Evolutionary conservation across 2,329 filamentous ascomycete genomes (phyloP), one percentile per base, ranked within the genome.

Genomic region (Aspergillus thermomutatus): DNA sequence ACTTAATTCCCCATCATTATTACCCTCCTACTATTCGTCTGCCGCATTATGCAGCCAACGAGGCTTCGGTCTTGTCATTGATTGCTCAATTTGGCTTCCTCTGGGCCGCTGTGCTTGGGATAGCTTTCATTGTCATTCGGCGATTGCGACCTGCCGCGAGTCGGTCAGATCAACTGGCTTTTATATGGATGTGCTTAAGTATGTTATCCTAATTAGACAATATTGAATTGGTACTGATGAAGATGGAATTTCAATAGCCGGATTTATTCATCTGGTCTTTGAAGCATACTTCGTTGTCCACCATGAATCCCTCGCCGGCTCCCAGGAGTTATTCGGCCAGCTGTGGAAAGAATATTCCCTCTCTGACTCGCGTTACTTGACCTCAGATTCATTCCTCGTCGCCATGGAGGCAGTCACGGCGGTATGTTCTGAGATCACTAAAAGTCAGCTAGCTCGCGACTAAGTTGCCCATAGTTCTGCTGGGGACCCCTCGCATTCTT

Each of bases 271-370:
- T 72, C 77, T 87, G 43, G 84, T 87, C 66, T 92, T 92, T 70
- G 89, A 92, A 77, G 87, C 84, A 43, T 92, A 91, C 73, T 92
- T 88, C 69, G 79, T 90, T 50, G 72, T 81, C 57, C 83, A 90
- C 67, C 85, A 87, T 64, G 69, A 75, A 11, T 73, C 73, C 23
- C 77, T 93, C 61, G 81, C 85, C 1, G 76, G 81, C n/a, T 82
- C 82, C 57, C 85, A 89, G 65, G 83, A 83, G 21, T 75, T 92
- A 3, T 87, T 91, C 57, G 89, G 87, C 1, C 90, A 95, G 76
- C 80, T 95, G 34, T 96, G 91, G 91, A 95, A 95, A 70, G 91
- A 95, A 73, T 96, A 96, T 69, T 82, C 89, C 1, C 81, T 91
- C 28, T 91, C 89, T 2, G 91, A 96, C 75, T 93, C 90, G 52